Evolutionary conservation across 345 rosid genomes (phyloP), one percentile per base, ranked within the genome.

Genomic region (Lepidium aucheri): DNA sequence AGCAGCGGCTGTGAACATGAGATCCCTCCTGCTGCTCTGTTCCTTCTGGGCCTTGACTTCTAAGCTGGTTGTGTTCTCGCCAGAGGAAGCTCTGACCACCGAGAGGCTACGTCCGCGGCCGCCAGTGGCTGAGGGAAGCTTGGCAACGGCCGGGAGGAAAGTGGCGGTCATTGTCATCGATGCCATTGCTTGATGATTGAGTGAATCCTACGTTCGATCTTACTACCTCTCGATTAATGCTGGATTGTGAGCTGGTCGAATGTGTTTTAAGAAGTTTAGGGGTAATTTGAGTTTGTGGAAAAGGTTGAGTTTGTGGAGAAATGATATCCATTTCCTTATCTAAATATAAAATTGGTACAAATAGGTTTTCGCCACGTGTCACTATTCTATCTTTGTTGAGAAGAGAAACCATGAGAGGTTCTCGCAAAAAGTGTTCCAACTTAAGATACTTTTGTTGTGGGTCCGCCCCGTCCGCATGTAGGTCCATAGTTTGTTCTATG

Each of bases 151-250:
- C 3, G 78, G 81, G 65, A 83, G 67, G 67, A 71, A 73, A 8
- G 83, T 71, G 58, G 86, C 69, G 8, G 84, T 58, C 85, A 83
- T 76, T 56, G 82, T 76, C 81, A 73, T 67, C 1, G 88, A 82
- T 47, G 85, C 82, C 88, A 74, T 79, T 68, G 70, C 56, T 62
- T 55, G 35, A 36, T 53, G 44, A 41, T 54, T 54, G 36, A 4
- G 38, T 55, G 67, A 26, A 16, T 44, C 13, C 30, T 52, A 32
- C 26, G 67, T 44, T 26, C 39, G 36, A 72, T 43, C 18, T 38
- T n/a, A 24, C 51, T 51, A 20, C 39, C 41, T 66, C 38, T 66
- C 8, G 17, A 62, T 14, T 4, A 51, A 16, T 4, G 60, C 35
- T n/a, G n/a, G n/a, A n/a, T n/a, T n/a, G n/a, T n/a, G n/a, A n/a